Evolutionary conservation across 139 green algal genomes (phyloP), one percentile per base, ranked within the genome.

Genomic region (Coelastrella sp.): DNA sequence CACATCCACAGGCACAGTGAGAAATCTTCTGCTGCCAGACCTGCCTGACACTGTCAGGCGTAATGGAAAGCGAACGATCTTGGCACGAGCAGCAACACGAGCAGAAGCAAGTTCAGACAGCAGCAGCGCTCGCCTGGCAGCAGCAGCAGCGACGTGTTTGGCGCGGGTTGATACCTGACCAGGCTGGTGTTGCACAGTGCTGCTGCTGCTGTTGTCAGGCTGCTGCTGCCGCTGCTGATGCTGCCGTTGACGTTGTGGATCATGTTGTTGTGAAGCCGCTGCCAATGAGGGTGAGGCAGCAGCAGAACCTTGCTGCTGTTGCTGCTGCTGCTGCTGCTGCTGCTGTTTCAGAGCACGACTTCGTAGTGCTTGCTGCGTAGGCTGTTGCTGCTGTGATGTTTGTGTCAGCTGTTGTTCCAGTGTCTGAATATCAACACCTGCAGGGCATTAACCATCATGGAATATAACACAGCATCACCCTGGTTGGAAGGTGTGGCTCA

Each of bases 1-100:
- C 3, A 84, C 59, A 53, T 86, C 80, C 21, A 86, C 80, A 40
- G 80, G 80, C 25, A 86, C 67, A 37, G 80, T 86, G 0, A 86
- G 67, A 63, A 80, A 86, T 15, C 80, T 48, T 37, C 80, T 64
- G 30, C 45, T 71, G 23, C 45, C 37, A 50, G 45, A 34, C 13
- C 67, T n/a, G 9, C 66, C 66, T 32, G 80, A 50, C n/a, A 86
- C n/a, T 9, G 30, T 81, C 2, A 86, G 67, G 1, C 80, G 45
- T 27, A 86, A 40, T 21, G 80, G 80, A 50, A 86, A 40, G 23
- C 80, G 80, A 1, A 86, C 80, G 23, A 86, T 74, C 30, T 73
- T 59, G 43, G 79, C 62, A n/a, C 79, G 79, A 2, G 63, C 62
- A 35, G 62, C 63, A 3, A 85, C 60, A 32, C 79, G 79, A 2